Conservation (phyloP, 305 asterid genomes). For the Fraxinus floribunda region DNA sequence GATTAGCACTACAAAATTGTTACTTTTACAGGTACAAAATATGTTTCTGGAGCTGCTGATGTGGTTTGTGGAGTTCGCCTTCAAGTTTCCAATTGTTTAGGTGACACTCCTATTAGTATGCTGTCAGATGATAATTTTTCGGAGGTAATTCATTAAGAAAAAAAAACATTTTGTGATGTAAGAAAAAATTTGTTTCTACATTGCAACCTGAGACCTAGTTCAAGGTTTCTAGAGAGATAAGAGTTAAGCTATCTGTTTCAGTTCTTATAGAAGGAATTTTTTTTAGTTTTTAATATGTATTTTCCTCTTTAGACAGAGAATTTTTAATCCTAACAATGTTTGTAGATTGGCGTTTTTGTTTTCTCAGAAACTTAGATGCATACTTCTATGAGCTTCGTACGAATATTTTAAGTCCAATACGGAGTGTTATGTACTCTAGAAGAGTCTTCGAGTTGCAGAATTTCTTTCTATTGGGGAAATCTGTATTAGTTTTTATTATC, state of each 20-base stretch:
- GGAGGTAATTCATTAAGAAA: conserved; percentile 46
- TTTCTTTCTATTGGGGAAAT: background rate
- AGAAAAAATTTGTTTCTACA: background rate
- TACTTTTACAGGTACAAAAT: conserved; percentile 53
- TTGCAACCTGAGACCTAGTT: background rate
- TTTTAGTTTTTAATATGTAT: background rate
- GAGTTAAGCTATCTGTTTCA: background rate
- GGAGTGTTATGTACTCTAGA: background rate
- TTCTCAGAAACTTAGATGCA: background rate
- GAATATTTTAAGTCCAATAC: background rate
- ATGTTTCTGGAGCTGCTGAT: conserved; percentile 43
- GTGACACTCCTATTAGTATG: conserved; percentile 44
- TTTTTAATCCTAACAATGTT: background rate
- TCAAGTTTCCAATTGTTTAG: conserved; percentile 56
- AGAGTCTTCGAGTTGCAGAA: background rate
- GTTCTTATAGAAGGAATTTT: background rate
- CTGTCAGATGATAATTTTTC: conserved; percentile 73
- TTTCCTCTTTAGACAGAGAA: background rate
- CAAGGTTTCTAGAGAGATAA: background rate
- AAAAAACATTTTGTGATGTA: conserved; percentile 10
- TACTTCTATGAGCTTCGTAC: background rate
- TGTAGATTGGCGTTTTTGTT: background rate
- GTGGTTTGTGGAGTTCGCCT: conserved; percentile 45
- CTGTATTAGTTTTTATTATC: background rate
- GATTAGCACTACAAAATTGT: conserved; percentile 22